Base-by-base conservation (phyloP, 176 grass and related monocot species). In the Canna indica region DNA sequence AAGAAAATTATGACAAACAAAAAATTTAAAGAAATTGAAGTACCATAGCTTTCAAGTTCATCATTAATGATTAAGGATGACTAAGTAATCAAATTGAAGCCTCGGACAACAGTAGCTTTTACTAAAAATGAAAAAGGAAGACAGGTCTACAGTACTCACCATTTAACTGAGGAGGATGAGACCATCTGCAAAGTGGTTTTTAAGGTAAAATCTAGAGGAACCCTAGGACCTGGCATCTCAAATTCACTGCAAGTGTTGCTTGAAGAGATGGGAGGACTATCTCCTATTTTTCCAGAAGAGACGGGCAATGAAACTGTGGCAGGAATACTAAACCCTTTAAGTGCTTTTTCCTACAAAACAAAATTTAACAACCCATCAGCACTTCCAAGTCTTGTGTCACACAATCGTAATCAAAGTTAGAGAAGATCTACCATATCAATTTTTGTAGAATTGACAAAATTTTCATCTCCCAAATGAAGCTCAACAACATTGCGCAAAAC, bases 101-200 rank as follows among this genome's bases (percentile, higher is more conserved):
- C n/a, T n/a, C n/a, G n/a, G n/a, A n/a, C n/a, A n/a, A n/a, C n/a
- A n/a, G n/a, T n/a, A n/a, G n/a, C n/a, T n/a, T n/a, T n/a, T n/a
- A n/a, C n/a, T n/a, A n/a, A n/a, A n/a, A n/a, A n/a, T n/a, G n/a
- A n/a, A n/a, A n/a, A n/a, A n/a, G n/a, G n/a, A n/a, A n/a, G n/a
- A n/a, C n/a, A n/a, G n/a, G n/a, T n/a, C n/a, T n/a, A n/a, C n/a
- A n/a, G n/a, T 13, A 81, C 79, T 63, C 74, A 99, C 94, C 94
- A 90, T 64, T 99, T 92, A 35, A 99, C 84, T 76, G 94, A 87
- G 20, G 86, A 89, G 7, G 89, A 99, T 76, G 82, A 93, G 76
- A 99, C 80, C 59, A 99, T 79, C 24, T 84, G 79, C 76, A 99
- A 64, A 59, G 65, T 73, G 32, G 82, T 90, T 77, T 99, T 99